A percentile compares a stretch with the other conserved stretches of the same genome.
phyloP scores from a whole-genome alignment of 179 eudicot species.

The Corrigiola litoralis region DNA sequence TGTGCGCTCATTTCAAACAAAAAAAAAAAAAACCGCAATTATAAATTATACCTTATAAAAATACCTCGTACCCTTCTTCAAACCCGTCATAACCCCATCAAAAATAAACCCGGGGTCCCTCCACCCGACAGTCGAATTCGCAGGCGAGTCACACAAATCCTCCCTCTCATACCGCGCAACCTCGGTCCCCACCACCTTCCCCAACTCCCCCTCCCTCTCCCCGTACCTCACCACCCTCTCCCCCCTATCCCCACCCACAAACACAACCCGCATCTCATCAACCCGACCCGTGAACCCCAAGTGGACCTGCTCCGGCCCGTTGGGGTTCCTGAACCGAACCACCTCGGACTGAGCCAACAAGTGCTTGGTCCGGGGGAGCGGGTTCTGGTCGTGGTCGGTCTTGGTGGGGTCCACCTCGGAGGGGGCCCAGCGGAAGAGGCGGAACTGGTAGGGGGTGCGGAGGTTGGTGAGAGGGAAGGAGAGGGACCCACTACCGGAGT shows the following conservation, averaged over 20 bases:
- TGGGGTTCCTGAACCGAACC: slow-evolving; percentile 47
- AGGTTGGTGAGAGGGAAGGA: slow-evolving; percentile 62
- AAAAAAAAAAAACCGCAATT: not conserved
- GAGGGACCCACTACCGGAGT: slow-evolving; percentile 72
- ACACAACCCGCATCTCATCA: slow-evolving; percentile 87
- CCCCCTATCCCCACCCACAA: slow-evolving; percentile 63
- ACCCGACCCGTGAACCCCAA: slow-evolving; percentile 55
- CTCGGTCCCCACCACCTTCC: slow-evolving; percentile 29
- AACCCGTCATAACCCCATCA: slow-evolving; percentile 64
- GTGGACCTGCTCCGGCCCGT: slow-evolving; percentile 88
- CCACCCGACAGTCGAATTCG: slow-evolving; percentile 87
- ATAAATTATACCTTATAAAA: slow-evolving; percentile 63
- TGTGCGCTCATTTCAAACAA: too few relatives aligned
- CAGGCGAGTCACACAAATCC: slow-evolving; percentile 89
- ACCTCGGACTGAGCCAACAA: slow-evolving; percentile 42
- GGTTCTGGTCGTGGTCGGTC: slow-evolving; percentile 76
- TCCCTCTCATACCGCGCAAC: slow-evolving; percentile 71
- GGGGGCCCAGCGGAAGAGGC: slow-evolving; percentile 69
- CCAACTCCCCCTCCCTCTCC: slow-evolving; percentile 26
- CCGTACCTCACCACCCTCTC: slow-evolving; percentile 70
- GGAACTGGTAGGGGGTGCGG: slow-evolving; percentile 68
- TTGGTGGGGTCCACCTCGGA: slow-evolving; percentile 51
- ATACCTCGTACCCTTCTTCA: slow-evolving; percentile 64
- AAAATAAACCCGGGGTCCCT: slow-evolving; percentile 93
- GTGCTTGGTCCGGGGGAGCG: slow-evolving; percentile 71